Evolutionary conservation across 768 basidiomycete species (phyloP).

Genomic region (Tulasnella sp.): DNA sequence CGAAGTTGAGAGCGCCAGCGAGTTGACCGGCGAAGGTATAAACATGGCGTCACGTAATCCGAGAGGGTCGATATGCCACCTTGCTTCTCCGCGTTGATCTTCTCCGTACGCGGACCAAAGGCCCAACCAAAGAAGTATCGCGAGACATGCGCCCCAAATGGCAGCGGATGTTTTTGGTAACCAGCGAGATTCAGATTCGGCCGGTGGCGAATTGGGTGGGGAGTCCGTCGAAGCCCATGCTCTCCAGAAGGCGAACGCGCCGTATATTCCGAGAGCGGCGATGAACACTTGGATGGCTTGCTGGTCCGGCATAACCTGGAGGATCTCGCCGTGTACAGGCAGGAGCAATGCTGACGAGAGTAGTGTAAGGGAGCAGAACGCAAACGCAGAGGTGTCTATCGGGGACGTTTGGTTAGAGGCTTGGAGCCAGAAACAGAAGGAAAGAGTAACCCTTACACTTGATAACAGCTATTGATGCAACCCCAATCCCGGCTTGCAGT

Average conservation of each 20-base stretch:
- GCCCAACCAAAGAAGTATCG: background rate
- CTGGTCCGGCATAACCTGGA: background rate
- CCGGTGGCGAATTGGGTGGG: background rate
- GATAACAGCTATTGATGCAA: constrained; percentile 9
- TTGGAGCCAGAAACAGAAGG: background rate
- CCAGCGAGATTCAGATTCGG: background rate
- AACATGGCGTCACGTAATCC: constrained; percentile 3
- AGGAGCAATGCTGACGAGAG: background rate
- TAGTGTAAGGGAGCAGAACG: constrained; percentile 1
- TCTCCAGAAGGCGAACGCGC: background rate
- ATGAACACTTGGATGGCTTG: background rate
- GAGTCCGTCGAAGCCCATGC: background rate
- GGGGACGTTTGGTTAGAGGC: background rate
- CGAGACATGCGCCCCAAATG: background rate
- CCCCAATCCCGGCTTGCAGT: background rate
- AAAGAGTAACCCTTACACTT: constrained; percentile 2
- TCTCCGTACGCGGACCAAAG: constrained; percentile 1
- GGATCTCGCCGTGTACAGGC: background rate
- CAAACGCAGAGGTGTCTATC: constrained; percentile 5
- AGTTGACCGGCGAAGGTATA: background rate
- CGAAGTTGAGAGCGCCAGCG: background rate
- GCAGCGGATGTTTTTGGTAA: background rate
- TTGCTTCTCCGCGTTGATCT: background rate
- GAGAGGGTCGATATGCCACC: background rate
- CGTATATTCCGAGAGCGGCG: background rate